Evolutionary conservation across 1,284 basidiomycete species (phyloP).

Genomic region (Flammula alnicola): DNA sequence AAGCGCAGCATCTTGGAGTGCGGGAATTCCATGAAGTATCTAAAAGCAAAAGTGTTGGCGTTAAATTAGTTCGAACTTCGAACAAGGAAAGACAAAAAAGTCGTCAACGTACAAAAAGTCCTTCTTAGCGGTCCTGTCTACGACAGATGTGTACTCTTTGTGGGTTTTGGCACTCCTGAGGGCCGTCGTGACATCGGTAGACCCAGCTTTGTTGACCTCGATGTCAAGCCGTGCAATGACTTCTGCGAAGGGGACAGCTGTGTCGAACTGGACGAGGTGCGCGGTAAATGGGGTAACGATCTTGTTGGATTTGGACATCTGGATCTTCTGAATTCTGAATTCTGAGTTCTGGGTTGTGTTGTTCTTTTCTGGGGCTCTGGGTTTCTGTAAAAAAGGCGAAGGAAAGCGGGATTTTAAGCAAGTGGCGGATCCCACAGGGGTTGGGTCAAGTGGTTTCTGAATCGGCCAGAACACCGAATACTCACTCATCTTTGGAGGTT

Average conservation of each 20-base stretch:
- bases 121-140: conserved; percentile 37
- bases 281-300: conserved; percentile 41
- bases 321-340: too few relatives aligned
- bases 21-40: conserved; percentile 48
- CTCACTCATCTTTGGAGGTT: too few relatives aligned
- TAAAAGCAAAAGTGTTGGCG: background rate
- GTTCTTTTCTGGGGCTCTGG: too few relatives aligned
- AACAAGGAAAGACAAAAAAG: background rate
- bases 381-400: too few relatives aligned
- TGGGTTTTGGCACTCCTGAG: conserved; percentile 36
- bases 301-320: conserved; percentile 23
- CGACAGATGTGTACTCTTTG: conserved; percentile 38
- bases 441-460: too few relatives aligned
- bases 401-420: too few relatives aligned
- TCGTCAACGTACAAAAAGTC: conserved; percentile 49
- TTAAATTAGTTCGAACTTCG: background rate
- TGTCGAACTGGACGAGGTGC: conserved; percentile 50
- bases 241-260: conserved; percentile 42
- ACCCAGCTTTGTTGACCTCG: conserved; percentile 45
- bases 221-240: conserved; percentile 48
- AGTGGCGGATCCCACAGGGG: too few relatives aligned
- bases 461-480: too few relatives aligned
- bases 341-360: too few relatives aligned
- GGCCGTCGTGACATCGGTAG: conserved; percentile 32
- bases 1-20: conserved; percentile 49